These are phyloP conservation scores for Zangia roseola DNA, from an alignment of 768 basidiomycete species.

Conservation along the genomic window DNA sequence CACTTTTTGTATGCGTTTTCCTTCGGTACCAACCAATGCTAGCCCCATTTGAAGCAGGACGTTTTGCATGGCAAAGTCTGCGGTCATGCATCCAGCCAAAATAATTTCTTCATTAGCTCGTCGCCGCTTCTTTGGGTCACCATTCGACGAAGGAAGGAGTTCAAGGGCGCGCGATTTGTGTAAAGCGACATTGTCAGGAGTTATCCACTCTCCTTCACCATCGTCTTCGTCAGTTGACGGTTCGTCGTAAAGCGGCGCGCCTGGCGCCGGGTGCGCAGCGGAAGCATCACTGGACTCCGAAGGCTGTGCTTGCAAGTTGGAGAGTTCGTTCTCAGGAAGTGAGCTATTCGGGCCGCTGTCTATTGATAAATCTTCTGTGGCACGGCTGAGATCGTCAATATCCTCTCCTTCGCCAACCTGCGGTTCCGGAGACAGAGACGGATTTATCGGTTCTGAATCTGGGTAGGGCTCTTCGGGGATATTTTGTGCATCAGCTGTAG, in stretches of 20 bases:
- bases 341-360: constrained; percentile 9
- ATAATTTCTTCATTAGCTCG: constrained; percentile 42
- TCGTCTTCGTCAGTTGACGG: constrained; percentile 75
- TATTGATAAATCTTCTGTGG: constrained; percentile 10
- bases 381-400: constrained; percentile 11
- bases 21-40: constrained; percentile 84
- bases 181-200: constrained; percentile 76
- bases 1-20: constrained; percentile 85
- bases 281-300: not conserved
- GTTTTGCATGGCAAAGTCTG: constrained; percentile 99
- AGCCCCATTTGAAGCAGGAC: constrained; percentile 93
- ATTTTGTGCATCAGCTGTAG: constrained; percentile 7
- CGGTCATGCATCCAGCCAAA: constrained; percentile 90
- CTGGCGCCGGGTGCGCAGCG: constrained; percentile 10
- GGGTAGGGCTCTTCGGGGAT: not conserved
- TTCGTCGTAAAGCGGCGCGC: constrained; percentile 61
- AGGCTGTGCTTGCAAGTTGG: constrained; percentile 31
- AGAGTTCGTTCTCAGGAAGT: constrained; percentile 29
- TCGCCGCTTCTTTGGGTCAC: constrained; percentile 30
- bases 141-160: constrained; percentile 61
- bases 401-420: not conserved
- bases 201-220: constrained; percentile 96
- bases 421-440: not conserved
- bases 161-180: constrained; percentile 89
- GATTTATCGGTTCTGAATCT: not conserved